These are phyloP conservation scores for Ramalina intermedia DNA, from an alignment of 495 filamentous ascomycete genomes.

Conservation along the genomic window DNA sequence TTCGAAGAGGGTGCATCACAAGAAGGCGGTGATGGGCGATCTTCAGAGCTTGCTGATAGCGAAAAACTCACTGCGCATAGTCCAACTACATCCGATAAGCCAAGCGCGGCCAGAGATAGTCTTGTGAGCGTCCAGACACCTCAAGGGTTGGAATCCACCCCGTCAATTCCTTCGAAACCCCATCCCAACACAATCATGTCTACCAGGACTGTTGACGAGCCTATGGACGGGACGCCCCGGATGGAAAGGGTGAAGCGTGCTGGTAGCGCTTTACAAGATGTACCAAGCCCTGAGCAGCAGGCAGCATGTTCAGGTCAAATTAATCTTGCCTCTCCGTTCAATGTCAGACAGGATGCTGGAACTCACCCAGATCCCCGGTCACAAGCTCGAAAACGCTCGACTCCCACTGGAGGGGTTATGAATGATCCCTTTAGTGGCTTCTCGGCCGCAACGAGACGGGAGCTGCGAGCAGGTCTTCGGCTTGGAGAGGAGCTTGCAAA, in stretches of 20 bases:
- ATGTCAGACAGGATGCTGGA: neutral
- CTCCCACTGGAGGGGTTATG: slow-evolving; percentile 4
- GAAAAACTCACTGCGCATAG: no score
- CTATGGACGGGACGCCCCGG: slow-evolving; percentile 20
- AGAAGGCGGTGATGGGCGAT: no score
- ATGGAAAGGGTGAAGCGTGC: slow-evolving; percentile 30
- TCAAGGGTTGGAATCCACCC: neutral
- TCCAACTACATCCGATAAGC: no score
- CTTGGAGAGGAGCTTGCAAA: slow-evolving; percentile 37
- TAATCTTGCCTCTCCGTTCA: slow-evolving; percentile 6
- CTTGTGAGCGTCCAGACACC: neutral
- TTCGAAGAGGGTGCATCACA: no score
- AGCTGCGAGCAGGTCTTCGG: slow-evolving; percentile 30
- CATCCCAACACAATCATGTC: neutral
- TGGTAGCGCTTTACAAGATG: slow-evolving; percentile 32
- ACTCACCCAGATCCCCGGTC: no score
- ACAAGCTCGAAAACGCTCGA: neutral
- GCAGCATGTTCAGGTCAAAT: neutral
- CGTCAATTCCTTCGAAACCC: slow-evolving; percentile 2
- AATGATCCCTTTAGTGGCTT: slow-evolving; percentile 33
- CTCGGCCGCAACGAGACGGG: slow-evolving; percentile 26
- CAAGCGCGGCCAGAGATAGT: neutral
- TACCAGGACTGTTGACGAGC: neutral
- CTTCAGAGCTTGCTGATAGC: no score
- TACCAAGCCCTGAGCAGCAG: slow-evolving; percentile 19